Conservation (phyloP, 202 grass and related monocot species). For the Digitaria exilis region DNA sequence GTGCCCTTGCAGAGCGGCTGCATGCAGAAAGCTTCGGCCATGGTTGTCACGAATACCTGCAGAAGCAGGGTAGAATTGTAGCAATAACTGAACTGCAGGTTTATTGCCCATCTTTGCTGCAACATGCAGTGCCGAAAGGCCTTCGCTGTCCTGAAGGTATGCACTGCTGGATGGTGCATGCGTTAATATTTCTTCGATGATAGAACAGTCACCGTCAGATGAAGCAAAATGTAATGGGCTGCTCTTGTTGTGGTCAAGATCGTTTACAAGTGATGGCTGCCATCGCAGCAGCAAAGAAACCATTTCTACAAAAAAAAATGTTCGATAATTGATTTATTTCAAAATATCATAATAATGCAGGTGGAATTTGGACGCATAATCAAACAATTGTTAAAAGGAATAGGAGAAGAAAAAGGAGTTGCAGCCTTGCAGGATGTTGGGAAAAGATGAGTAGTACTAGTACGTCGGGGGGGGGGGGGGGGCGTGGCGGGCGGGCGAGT, state of each 20-base stretch:
- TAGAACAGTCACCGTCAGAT: constrained; percentile 17
- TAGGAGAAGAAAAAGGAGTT: no score
- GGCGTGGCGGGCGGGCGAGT: no score
- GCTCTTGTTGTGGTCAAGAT: constrained; percentile 11
- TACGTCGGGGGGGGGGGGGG: no score
- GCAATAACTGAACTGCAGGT: background rate
- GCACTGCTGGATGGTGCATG: background rate
- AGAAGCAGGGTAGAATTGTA: constrained; percentile 22
- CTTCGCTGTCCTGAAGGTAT: constrained; percentile 31
- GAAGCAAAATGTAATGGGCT: constrained; percentile 42
- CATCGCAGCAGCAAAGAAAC: constrained; percentile 32
- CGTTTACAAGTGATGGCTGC: background rate
- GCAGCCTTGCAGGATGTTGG: no score
- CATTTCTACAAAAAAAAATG: constrained; percentile 16
- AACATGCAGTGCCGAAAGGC: constrained; percentile 43
- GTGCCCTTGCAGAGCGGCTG: constrained; percentile 2
- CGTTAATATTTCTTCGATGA: constrained; percentile 7
- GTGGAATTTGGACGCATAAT: no score
- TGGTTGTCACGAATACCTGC: constrained; percentile 16
- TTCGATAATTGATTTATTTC: no score
- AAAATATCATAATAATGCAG: no score
- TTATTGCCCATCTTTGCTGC: constrained; percentile 36
- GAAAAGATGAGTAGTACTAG: no score
- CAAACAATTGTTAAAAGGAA: no score
- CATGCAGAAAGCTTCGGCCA: constrained; percentile 39